phyloP scores from a whole-genome alignment of 805 yeast genomes.

The Pichia nakasei region DNA sequence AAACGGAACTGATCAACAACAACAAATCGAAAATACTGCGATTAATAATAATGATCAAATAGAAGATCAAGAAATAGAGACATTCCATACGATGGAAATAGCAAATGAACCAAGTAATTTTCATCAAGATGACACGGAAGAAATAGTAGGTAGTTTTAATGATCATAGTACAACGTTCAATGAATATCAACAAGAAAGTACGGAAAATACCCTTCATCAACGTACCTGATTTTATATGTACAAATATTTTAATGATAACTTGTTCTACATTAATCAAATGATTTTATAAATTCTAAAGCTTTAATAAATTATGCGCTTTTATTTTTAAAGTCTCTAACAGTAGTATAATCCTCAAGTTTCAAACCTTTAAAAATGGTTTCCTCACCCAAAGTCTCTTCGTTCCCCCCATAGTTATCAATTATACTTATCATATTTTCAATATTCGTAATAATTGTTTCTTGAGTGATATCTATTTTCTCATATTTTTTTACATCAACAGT shows the following conservation, averaged over 20 bases:
- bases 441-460: constrained; percentile 6
- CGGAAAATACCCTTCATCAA: neutral
- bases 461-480: constrained; percentile 9
- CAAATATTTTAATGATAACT: no score
- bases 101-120: neutral
- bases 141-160: neutral
- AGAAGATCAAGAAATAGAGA: neutral
- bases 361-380: constrained; percentile 16
- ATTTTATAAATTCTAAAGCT: no score
- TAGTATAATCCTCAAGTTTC: constrained; percentile 14
- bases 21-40: no score
- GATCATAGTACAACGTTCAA: neutral
- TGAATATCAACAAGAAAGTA: neutral
- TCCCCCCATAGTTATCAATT: neutral
- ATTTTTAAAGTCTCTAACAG: neutral
- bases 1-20: neutral
- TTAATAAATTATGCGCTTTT: neutral
- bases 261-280: no score
- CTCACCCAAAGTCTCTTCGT: constrained; percentile 7
- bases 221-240: neutral
- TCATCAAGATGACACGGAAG: neutral
- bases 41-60: neutral
- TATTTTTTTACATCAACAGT: neutral
- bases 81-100: no score
- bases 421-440: constrained; percentile 10